Conservation (phyloP, 2,329 filamentous ascomycete genomes). For the Aureobasidium sp. region DNA sequence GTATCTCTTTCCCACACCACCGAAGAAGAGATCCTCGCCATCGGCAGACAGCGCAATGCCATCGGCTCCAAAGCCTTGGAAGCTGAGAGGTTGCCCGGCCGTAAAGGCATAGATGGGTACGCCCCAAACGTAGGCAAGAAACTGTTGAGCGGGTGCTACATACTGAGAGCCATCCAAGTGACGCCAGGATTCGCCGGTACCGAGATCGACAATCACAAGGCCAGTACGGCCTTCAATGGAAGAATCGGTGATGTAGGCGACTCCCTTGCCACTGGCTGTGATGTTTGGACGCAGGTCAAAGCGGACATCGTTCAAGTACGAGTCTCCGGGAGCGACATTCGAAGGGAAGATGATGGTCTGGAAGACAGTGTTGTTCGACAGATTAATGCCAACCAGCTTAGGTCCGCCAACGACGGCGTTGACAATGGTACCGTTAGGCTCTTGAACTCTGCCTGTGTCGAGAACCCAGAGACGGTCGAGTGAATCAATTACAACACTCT, state of each 20-base stretch:
- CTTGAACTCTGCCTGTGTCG: constrained; percentile 44
- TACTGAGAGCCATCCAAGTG: constrained; percentile 39
- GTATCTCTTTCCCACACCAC: constrained; percentile 37
- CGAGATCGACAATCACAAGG: constrained; percentile 45
- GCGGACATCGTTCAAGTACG: constrained; percentile 49
- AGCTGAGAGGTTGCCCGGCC: constrained; percentile 31
- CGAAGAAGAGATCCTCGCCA: constrained; percentile 42
- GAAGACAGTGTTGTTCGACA: constrained; percentile 40
- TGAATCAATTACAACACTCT: constrained; percentile 46
- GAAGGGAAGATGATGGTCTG: constrained; percentile 46
- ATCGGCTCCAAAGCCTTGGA: constrained; percentile 41
- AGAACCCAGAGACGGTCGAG: constrained; percentile 47
- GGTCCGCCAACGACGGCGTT: constrained; percentile 41
- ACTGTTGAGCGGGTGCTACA: constrained; percentile 39
- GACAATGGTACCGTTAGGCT: constrained; percentile 38
- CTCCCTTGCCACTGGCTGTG: constrained; percentile 37
- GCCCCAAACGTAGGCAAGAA: constrained; percentile 45
- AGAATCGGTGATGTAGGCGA: constrained; percentile 50
- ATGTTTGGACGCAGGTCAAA: constrained; percentile 43
- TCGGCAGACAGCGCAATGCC: constrained; percentile 46
- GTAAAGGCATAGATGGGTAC: constrained; percentile 38
- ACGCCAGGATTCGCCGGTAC: constrained; percentile 43
- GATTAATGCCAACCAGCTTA: constrained; percentile 44
- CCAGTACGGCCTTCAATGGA: constrained; percentile 43
- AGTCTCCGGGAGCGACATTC: constrained; percentile 41